A percentile compares a stretch with the other conserved stretches of the same genome.
Evolutionary conservation across 768 basidiomycete genomes (phyloP).

Genomic region (Amanita molliuscula): DNA sequence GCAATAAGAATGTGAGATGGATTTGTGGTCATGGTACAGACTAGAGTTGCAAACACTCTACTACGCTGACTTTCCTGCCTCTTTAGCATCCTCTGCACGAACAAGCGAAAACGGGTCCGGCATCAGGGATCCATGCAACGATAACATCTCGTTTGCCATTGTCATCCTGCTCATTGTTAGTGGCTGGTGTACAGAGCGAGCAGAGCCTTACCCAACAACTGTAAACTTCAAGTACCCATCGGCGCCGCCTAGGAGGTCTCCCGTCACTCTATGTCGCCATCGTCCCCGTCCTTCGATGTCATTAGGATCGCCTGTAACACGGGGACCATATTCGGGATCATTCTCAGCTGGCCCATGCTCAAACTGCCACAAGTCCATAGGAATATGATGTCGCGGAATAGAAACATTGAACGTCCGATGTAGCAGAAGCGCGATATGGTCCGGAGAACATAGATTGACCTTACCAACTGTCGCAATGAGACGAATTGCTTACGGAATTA

Average conservation of each 20-base stretch:
- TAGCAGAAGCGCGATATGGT: slow-evolving; percentile 83
- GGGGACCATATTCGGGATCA: slow-evolving; percentile 58
- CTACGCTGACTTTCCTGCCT: slow-evolving; percentile 11
- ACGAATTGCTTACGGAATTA: slow-evolving; percentile 3
- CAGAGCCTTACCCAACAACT: slow-evolving; percentile 66
- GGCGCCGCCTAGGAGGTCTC: slow-evolving; percentile 55
- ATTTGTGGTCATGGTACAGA: slow-evolving; percentile 32
- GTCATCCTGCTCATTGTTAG: slow-evolving; percentile 45
- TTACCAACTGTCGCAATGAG: slow-evolving; percentile 51
- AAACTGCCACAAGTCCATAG: slow-evolving; percentile 70
- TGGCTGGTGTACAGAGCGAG: background rate
- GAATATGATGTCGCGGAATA: slow-evolving; percentile 88
- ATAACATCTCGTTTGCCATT: slow-evolving; percentile 90
- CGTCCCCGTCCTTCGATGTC: slow-evolving; percentile 42
- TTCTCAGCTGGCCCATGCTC: slow-evolving; percentile 79
- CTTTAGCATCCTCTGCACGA: background rate
- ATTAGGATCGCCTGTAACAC: slow-evolving; percentile 18
- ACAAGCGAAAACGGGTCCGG: slow-evolving; percentile 57
- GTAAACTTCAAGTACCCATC: slow-evolving; percentile 70
- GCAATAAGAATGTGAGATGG: slow-evolving; percentile 86
- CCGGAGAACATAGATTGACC: slow-evolving; percentile 82
- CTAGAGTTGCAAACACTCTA: background rate
- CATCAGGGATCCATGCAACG: slow-evolving; percentile 77
- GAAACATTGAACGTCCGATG: slow-evolving; percentile 93
- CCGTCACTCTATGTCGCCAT: slow-evolving; percentile 73